phyloP scores from a whole-genome alignment of 257 asterid genomes.

The Primulina tabacum region DNA sequence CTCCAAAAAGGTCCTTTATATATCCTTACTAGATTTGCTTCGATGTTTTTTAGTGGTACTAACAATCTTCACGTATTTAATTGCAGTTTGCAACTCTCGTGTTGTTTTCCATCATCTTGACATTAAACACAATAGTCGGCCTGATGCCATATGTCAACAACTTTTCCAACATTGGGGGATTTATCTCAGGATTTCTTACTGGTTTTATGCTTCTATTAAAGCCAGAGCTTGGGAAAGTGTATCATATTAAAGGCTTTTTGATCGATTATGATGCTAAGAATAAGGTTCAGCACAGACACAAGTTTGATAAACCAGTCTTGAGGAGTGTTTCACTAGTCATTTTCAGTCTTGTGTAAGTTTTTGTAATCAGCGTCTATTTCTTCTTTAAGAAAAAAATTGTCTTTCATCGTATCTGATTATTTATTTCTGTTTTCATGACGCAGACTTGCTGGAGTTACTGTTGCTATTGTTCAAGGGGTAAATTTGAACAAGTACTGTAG shows the following conservation, averaged over 20 bases:
- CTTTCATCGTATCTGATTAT: neutral
- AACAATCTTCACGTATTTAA: conserved; percentile 10
- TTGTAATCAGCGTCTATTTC: neutral
- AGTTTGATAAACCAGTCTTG: neutral
- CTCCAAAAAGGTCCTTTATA: conserved; percentile 54
- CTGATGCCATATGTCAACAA: conserved; percentile 73
- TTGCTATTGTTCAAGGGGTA: conserved; percentile 46
- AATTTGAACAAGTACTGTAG: conserved; percentile 59
- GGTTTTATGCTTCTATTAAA: conserved; percentile 60
- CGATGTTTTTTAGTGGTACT: conserved; percentile 17
- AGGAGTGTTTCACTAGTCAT: neutral
- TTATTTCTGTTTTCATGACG: conserved; percentile 3
- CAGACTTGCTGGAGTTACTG: conserved; percentile 56
- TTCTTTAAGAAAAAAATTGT: neutral
- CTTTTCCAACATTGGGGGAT: conserved; percentile 78
- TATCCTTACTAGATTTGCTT: neutral
- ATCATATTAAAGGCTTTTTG: conserved; percentile 54
- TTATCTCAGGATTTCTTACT: conserved; percentile 67
- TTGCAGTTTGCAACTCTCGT: conserved; percentile 59
- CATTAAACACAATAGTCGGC: conserved; percentile 52
- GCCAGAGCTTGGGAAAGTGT: conserved; percentile 49
- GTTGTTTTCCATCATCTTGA: conserved; percentile 40
- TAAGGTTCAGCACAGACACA: conserved; percentile 16
- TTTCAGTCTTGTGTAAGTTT: conserved; percentile 56
- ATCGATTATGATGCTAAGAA: conserved; percentile 57